These are phyloP conservation scores for Verticillium nonalfalfae DNA, from an alignment of 2,329 filamentous ascomycete genomes.

Conservation along the genomic window DNA sequence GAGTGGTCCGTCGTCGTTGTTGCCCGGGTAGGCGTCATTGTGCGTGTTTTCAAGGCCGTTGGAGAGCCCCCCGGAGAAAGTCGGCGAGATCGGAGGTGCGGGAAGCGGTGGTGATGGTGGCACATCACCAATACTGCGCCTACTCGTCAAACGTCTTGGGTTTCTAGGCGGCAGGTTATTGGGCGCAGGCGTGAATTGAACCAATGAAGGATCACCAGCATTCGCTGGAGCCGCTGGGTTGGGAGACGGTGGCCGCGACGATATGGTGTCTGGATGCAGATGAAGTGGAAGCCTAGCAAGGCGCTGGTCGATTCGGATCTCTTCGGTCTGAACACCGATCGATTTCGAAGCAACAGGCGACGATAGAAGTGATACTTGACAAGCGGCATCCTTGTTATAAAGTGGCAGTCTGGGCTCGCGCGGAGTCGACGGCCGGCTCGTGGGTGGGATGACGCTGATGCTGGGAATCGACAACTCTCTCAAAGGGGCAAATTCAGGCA, in stretches of 20 bases:
- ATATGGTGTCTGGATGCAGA: conserved; percentile 71
- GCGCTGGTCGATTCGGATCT: conserved; percentile 77
- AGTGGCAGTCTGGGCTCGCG: conserved; percentile 70
- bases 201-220: conserved; percentile 2
- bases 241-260: conserved; percentile 53
- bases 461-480: conserved; percentile 61
- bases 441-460: conserved; percentile 87
- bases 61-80: conserved; percentile 19
- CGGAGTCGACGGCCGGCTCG: conserved; percentile 75
- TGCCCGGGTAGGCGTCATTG: conserved; percentile 66
- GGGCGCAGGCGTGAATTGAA: conserved; percentile 43
- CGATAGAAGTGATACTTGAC: conserved; percentile 61
- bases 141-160: conserved; percentile 46
- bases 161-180: conserved; percentile 52
- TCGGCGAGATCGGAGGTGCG: conserved; percentile 13
- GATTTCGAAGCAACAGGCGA: conserved; percentile 43
- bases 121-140: conserved; percentile 38
- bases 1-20: conserved; percentile 74
- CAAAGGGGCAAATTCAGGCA: conserved; percentile 20
- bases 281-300: conserved; percentile 69
- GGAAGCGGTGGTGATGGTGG: conserved; percentile 41
- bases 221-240: conserved; percentile 15
- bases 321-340: conserved; percentile 72
- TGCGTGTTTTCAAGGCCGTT: background rate
- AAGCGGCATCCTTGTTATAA: conserved; percentile 74